Evolutionary conservation across 2,329 filamentous ascomycete species (phyloP).

Genomic region (Tolypocladium cylindrosporum): DNA sequence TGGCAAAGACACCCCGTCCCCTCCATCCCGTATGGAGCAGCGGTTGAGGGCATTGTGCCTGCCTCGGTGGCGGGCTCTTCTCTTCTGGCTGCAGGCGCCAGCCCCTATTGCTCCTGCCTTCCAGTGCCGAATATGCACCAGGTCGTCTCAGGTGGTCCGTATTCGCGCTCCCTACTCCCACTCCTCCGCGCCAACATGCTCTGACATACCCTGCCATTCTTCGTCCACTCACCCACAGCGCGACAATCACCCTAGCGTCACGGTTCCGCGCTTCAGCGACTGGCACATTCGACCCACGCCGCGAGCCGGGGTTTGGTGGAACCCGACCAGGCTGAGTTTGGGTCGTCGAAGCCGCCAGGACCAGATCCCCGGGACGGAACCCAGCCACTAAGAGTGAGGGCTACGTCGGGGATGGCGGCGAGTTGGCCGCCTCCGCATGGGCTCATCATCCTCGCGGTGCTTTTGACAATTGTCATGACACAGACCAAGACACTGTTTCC

Average conservation of each 20-base stretch:
- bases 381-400: slow-evolving; percentile 6
- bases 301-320: neutral
- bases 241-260: neutral
- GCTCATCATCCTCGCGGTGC: neutral
- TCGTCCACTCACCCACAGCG: neutral
- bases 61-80: neutral
- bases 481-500: neutral
- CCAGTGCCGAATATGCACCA: too few species aligned
- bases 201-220: neutral
- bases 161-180: too few species aligned
- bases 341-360: slow-evolving; percentile 20
- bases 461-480: neutral
- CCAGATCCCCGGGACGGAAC: slow-evolving; percentile 19
- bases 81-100: neutral
- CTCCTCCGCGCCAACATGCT: too few species aligned
- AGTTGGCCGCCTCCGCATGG: neutral
- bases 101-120: neutral
- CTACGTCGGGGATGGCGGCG: neutral
- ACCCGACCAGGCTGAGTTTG: slow-evolving; percentile 13
- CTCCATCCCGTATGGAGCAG: too few species aligned
- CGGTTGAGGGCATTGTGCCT: too few species aligned
- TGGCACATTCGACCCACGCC: neutral
- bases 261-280: neutral
- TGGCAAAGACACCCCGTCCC: too few species aligned
- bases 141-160: too few species aligned